Evolutionary conservation across 1,139 yeast genomes (phyloP), one percentile per base, ranked within the genome.

Genomic region (Candida freyschussii): DNA sequence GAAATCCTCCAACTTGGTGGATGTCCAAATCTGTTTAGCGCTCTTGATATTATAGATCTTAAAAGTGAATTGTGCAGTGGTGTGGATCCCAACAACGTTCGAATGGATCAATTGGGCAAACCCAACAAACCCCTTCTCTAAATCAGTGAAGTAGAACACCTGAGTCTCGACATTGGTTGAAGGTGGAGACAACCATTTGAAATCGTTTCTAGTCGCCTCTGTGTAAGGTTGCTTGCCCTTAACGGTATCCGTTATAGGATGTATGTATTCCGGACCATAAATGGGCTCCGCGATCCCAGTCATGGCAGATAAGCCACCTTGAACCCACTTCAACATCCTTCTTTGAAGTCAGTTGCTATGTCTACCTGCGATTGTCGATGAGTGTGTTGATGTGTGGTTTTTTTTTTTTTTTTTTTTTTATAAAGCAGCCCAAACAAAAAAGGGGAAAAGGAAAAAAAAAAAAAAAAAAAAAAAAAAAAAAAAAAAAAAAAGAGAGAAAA

Each of bases 221-320:
- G 67, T 58, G 55, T 65, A 71, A 2, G 84, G 75, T 45, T 75
- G 75, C 39, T 63, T 63, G 34, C 65, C 69, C 34, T 65, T 62
- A 36, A 81, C 75, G 32, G 79, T 64, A 26, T 71, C 76, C 27
- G 82, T 73, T 38, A 87, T 75, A n/a, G 96, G 74, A 52, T 81
- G 89, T 49, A 91, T 85, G 30, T 95, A 94, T 35, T 80, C 95
- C 29, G 80, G 72, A 33, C 98, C 98, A 54, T 91, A 91, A 55
- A 83, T 95, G 17, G 98, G 98, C 60, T 91, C 98, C 2, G 96
- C 95, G 13, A 95, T 76, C 32, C 98, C 98, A 7, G 96, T 93
- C 28, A 87, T 91, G 6, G 94, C 91, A 14, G 97, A 86, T 29
- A 91, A 74, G 36, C 95, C 65, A 41, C 89, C 82, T 67, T 82